Evolutionary conservation across 495 filamentous ascomycete species (phyloP), one percentile per base, ranked within the genome.

Genomic region (Penicillium goetzii): DNA sequence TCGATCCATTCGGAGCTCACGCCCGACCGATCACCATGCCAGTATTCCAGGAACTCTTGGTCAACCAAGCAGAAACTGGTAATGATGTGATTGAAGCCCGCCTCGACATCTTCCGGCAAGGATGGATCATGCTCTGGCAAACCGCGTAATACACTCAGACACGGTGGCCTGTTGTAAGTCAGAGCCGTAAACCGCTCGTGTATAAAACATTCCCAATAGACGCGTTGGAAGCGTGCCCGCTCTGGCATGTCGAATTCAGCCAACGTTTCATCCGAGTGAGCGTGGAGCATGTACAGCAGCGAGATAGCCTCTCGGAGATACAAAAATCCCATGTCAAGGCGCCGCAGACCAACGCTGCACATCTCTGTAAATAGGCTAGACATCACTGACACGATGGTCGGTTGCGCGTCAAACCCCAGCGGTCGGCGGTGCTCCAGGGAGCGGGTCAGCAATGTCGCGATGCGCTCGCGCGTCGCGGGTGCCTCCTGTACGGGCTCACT

Each of bases 191-290:
- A 74, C 0, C 70, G 70, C 62, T 74, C 72, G 56, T 74, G 72
- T 55, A 74, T 71, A 62, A 74, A 74, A 32, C 72, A 74, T 33
- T 73, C 66, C 68, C 68, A 74, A 60, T 74, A 74, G 9, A 63
- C 68, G 15, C 72, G 64, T 45, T 72, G 72, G n/a, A 67, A 65
- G 11, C 70, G 68, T 26, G 70, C 62, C 7, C 72, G 68, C 38
- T 71, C 70, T 2, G 62, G 23, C 25, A 59, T 30, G 23, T 64
- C 60, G 2, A 74, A 54, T n/a, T 33, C 41, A 5, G 50, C 49
- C 43, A 71, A 51, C 2, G 33, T 34, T 9, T 68, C 50, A 26
- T 73, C 64, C 12, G 68, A 64, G 40, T 68, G 54, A 5, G 70
- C 62, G 50, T 61, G 66, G 0, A 74, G 62, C 50, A 74, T 67